Base-by-base conservation (phyloP, 169 alveolate genomes). In the Babesia bovis region DNA sequence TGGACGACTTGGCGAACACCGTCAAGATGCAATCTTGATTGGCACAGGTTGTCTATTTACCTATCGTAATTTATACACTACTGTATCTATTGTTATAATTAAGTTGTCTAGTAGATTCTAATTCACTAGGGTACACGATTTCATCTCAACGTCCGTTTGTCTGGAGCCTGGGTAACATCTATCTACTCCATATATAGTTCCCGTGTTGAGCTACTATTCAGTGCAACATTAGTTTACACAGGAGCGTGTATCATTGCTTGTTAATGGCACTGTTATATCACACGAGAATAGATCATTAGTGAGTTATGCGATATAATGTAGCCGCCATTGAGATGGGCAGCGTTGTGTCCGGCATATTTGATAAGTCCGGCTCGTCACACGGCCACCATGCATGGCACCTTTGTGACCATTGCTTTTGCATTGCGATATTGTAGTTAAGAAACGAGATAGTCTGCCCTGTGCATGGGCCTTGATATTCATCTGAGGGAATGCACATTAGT, bases 311-410 rank as follows among this genome's bases (percentile, higher is more conserved):
- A 63, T 63, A 63, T 4, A 47, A 21, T 0, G 73, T 63, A 9
- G 73, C 73, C 6, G 53, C 60, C 61, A 63, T 6, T 21, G 73
- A 45, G 26, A 63, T 63, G 30, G 73, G 73, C 58, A 63, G 59
- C 49, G 35, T 60, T 1, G 63, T 60, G 13, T 63, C 73, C n/a
- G 73, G 73, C 45, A 33, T 13, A 4, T 45, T 55, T 3, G 33
- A 17, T 30, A n/a, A 30, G 26, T 28, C 1, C 19, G 32, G 13
- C 30, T n/a, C 26, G 36, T 63, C 73, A 25, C 87, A 78, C 0
- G 87, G 87, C 87, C 87, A 78, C 66, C 77, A 78, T n/a, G 87
- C 72, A 26, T 78, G 59, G 45, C 87, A 78, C 17, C 67, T 45
- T 25, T 59, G 17, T 3, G 81, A 65, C 87, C 87, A 78, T 28